Evolutionary conservation across 768 basidiomycete genomes (phyloP), one percentile per base, ranked within the genome.

Genomic region (Rhizopogon vinicolor): DNA sequence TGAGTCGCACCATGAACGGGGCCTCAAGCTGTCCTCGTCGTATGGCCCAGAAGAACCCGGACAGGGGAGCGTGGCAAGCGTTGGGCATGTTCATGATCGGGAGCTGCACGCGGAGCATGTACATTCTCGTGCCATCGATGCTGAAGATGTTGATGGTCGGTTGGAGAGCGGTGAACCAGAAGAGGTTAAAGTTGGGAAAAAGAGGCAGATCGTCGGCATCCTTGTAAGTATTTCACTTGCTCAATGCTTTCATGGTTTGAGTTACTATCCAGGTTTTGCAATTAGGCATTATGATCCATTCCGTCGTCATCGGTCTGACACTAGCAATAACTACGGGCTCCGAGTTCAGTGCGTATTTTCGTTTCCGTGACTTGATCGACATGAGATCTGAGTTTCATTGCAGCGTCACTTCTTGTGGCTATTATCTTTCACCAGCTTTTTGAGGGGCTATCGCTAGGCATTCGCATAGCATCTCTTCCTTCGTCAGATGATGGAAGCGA

Each of bases 401-500:
- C 55, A 90, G 89, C 86, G 2, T 85, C 87, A 0, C 78, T 92
- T 2, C 78, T 87, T 12, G 81, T 85, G 4, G 89, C 89, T 1
- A 82, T 92, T 33, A 73, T 83, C 25, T 92, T 92, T 67, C 91
- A 93, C 64, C 91, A 93, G 62, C 74, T 91, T 9, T 93, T 92
- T 60, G 91, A 92, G 63, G 91, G 90, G 0, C 77, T 93, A 9
- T 91, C 90, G 0, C 78, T 93, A 25, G 91, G 91, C 2, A 88
- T 92, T 51, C 81, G 91, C 14, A 89, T 90, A 64, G 82, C 90
- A 1, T 76, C 80, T 2, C 74, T 92, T 13, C 85, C 87, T 0
- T 72, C 81, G 0, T 60, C 62, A 4, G 61, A 42, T 16, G 64
- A 63, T 16, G 44, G 35, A 19, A 57, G 60, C n/a, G 67, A 62